Evolutionary conservation across 2,329 filamentous ascomycete genomes (phyloP).

Genomic region (Fusarium scirpi): DNA sequence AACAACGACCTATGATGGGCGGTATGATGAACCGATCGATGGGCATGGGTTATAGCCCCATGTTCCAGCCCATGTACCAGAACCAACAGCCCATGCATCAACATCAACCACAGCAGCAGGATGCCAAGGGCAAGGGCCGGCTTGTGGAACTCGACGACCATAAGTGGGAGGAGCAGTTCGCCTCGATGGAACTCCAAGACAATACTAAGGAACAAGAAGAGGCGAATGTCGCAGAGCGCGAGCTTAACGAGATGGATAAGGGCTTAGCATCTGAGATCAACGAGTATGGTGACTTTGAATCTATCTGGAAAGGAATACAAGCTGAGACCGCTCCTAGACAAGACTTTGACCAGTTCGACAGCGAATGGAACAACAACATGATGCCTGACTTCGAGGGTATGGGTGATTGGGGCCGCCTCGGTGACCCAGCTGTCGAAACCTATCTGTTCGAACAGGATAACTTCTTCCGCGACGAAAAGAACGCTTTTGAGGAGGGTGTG

Average conservation of each 20-base stretch:
- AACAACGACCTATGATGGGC: constrained; percentile 73
- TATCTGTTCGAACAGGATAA: constrained; percentile 98
- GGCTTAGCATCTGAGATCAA: constrained; percentile 75
- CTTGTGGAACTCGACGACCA: constrained; percentile 93
- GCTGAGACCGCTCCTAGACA: constrained; percentile 78
- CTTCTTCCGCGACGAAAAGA: constrained; percentile 81
- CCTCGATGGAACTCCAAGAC: constrained; percentile 81
- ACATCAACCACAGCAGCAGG: constrained; percentile 61
- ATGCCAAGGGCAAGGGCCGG: constrained; percentile 86
- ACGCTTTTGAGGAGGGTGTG: constrained; percentile 93
- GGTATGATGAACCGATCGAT: constrained; percentile 65
- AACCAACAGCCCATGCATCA: constrained; percentile 58
- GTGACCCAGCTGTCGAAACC: constrained; percentile 83
- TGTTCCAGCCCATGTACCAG: constrained; percentile 65
- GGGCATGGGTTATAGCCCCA: constrained; percentile 66
- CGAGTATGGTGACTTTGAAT: constrained; percentile 89
- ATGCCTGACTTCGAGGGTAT: constrained; percentile 68
- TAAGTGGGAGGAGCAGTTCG: constrained; percentile 97
- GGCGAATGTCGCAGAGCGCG: constrained; percentile 78
- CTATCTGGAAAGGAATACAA: constrained; percentile 86
- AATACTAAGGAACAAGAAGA: constrained; percentile 71
- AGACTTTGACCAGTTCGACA: constrained; percentile 76
- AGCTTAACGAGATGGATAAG: constrained; percentile 87
- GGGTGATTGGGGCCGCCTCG: constrained; percentile 74
- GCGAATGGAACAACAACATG: constrained; percentile 77